Evolutionary conservation across 2,329 filamentous ascomycete species (phyloP).

Genomic region (Elsinoe perseae): DNA sequence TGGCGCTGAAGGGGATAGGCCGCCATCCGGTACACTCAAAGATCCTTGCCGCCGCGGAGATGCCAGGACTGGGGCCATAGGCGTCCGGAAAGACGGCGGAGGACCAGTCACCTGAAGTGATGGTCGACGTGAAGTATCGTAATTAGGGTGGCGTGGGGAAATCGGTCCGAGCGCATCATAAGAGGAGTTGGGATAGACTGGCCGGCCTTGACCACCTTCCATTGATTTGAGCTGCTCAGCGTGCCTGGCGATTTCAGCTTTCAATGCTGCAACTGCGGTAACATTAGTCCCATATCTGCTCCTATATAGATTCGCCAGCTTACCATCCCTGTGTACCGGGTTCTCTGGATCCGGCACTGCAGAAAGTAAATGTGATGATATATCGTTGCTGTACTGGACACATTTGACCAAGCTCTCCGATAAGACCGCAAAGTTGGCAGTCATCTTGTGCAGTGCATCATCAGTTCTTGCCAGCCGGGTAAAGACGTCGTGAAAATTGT

Average conservation of each 20-base stretch:
- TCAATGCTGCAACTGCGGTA: constrained; percentile 47
- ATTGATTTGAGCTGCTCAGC: constrained; percentile 50
- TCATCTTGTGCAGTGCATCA: constrained; percentile 71
- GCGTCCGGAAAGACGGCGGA: constrained; percentile 63
- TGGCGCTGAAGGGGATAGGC: constrained; percentile 62
- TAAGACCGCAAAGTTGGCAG: constrained; percentile 70
- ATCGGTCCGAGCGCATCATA: constrained; percentile 42
- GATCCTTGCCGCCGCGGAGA: constrained; percentile 81
- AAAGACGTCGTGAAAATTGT: constrained; percentile 73
- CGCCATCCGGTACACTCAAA: constrained; percentile 59
- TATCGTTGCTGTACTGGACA: constrained; percentile 71
- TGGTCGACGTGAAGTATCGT: constrained; percentile 70
- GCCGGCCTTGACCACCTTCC: constrained; percentile 56
- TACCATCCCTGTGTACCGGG: constrained; percentile 73
- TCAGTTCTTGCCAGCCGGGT: constrained; percentile 71
- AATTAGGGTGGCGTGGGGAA: constrained; percentile 33
- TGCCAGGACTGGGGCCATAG: constrained; percentile 72
- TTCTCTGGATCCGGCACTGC: constrained; percentile 70
- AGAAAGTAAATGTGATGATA: constrained; percentile 66
- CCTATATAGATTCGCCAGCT: constrained; percentile 33
- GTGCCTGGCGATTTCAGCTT: constrained; percentile 56
- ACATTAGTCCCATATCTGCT: not conserved
- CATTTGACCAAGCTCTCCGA: constrained; percentile 72
- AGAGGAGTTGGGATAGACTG: constrained; percentile 49
- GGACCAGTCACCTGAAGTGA: constrained; percentile 58